Base-by-base conservation (phyloP, 495 filamentous ascomycete genomes). In the Baudoinia panamericana region DNA sequence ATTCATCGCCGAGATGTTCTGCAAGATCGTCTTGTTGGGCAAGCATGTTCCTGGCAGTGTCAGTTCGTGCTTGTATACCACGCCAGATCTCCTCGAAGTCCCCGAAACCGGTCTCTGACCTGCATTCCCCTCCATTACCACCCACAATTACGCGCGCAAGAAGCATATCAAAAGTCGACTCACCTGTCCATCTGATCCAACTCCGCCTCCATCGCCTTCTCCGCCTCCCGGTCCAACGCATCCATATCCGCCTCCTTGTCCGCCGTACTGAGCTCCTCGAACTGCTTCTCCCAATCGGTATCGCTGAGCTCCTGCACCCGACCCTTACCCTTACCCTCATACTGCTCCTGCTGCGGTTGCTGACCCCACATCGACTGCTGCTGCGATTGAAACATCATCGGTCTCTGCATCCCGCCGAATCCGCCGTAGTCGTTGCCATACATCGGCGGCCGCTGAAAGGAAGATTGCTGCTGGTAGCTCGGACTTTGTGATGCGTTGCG, bases 301-400 rank as follows among this genome's bases (percentile, higher is more conserved):
- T 96, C 86, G 54, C 94, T 84, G 19, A 96, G 71, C 64, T 96
- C 92, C 3, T 94, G 75, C 64, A 97, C 78, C 50, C 85, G 76
- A 3, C 72, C 80, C 60, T 94, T 95, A 24, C 86, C 87, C 62
- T 96, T 95, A 20, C 70, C 47, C 26, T 46, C 31, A 24, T 66
- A 80, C 47, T 74, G 60, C 53, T 65, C 69, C 31, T 70, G 67
- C 38, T 70, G 67, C 34, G 71, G 71, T 41, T 70, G 70, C 48
- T 72, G 40, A 7, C 25, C 23, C n/a, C 30, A 71, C 63, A 70
- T 68, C 51, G 63, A 54, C 11, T 50, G 56, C 27, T 51, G 48
- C 38, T 60, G 63, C 24, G 48, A 37, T 30, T 59, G 58, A 21
- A 55, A 44, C 56, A 59, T 55, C 54, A 57, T 59, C 15, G 50